phyloP scores from a whole-genome alignment of 805 yeast species.

The Ogataea paraovalis region DNA sequence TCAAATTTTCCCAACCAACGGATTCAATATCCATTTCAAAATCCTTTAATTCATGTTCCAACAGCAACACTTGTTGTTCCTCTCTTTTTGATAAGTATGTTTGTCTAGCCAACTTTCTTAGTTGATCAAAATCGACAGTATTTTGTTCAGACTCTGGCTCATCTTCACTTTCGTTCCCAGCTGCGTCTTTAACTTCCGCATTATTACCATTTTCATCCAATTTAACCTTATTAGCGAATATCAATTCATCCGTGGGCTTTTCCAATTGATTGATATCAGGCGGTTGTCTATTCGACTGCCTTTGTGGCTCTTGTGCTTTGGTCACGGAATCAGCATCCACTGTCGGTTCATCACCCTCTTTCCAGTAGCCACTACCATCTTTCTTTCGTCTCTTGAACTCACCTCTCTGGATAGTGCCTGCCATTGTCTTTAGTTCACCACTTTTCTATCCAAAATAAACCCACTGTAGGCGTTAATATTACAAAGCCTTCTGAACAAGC shows the following conservation, averaged over 20 bases:
- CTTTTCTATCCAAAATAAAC: too few relatives aligned
- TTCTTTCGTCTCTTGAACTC: constrained; percentile 19
- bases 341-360: constrained; percentile 1
- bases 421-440: not conserved
- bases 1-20: constrained; percentile 53
- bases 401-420: constrained; percentile 10
- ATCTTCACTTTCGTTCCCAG: constrained; percentile 1
- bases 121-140: constrained; percentile 19
- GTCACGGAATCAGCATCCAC: too few relatives aligned
- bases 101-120: constrained; percentile 47
- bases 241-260: not conserved
- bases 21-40: constrained; percentile 45
- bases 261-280: too few relatives aligned
- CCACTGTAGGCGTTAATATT: too few relatives aligned
- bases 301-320: not conserved
- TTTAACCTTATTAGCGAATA: constrained; percentile 2
- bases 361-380: constrained; percentile 2
- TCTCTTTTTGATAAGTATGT: constrained; percentile 46
- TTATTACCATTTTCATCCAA: not conserved
- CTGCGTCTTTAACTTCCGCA: too few relatives aligned
- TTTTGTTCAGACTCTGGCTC: constrained; percentile 4
- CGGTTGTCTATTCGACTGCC: too few relatives aligned
- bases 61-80: constrained; percentile 37
- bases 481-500: too few relatives aligned
- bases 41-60: constrained; percentile 45